Base-by-base conservation (phyloP, 306 rosid species). In the Sesbania bispinosa region DNA sequence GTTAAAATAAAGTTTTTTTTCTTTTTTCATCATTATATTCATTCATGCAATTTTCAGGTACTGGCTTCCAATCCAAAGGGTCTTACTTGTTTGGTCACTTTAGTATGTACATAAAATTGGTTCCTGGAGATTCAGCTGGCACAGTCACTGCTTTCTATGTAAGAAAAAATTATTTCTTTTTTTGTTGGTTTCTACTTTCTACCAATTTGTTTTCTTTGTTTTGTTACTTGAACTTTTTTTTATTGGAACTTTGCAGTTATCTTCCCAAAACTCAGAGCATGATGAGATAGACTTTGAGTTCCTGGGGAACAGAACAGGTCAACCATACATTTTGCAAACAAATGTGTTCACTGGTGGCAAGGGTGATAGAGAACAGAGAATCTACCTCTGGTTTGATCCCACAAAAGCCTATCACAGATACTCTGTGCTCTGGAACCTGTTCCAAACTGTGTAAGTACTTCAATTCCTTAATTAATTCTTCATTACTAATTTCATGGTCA, bases 251-350 rank as follows among this genome's bases (percentile, higher is more conserved):
- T 3, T 68, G 78, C 81, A 93, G 96, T 60, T 93, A 15, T 93
- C 97, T 36, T 93, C 97, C 1, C 85, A 83, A 77, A 93, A 82
- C 84, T 50, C 88, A 6, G 98, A 90, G 81, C 97, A 93, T 50
- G 98, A 93, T 66, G 98, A 93, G 62, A 93, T 93, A 66, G 98
- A 93, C 43, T 93, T 93, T 8, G 98, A 93, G 85, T 93, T 93
- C 89, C 60, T 93, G 83, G 97, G 97, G 8, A 93, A 90, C 82
- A 90, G 98, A 66, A 76, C 98, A 2, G 98, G 98, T 1, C 97
- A 93, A 61, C 98, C 98, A 1, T 90, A 78, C 77, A 93, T 90
- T 71, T 52, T 93, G 65, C 98, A 93, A 66, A 93, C 97, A 7
- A 93, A 93, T 55, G 97, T 93, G 72, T 93, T 90, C 88, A 90